Evolutionary conservation across 2,329 filamentous ascomycete genomes (phyloP), one percentile per base, ranked within the genome.

Genomic region (Fusarium verrucosum): DNA sequence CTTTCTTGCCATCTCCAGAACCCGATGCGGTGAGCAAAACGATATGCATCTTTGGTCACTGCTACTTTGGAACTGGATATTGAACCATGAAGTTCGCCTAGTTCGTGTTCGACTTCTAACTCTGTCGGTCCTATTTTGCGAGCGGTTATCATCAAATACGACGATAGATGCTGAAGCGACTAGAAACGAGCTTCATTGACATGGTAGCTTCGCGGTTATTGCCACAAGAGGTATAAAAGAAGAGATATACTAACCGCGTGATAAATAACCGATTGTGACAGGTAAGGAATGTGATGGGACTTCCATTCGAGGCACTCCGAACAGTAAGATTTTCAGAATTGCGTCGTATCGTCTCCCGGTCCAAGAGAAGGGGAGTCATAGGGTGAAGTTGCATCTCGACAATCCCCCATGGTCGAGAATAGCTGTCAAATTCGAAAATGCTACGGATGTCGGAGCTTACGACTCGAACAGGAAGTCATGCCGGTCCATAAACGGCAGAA

Each of bases 401-500:
- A 28, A 55, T 50, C 50, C 56, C 43, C 51, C 54, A 57, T 66
- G 25, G 33, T 65, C 52, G 33, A 68, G 58, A 65, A 67, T 55
- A 68, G 41, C 55, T 54, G 32, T 49, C 54, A 40, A 52, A 53
- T 57, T 42, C 46, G 33, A 53, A 35, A 58, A 52, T 36, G 38
- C 58, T 50, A 59, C 57, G 43, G 44, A 50, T 32, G 37, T 30
- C 65, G 62, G 64, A 51, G 26, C 46, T 26, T 33, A 22, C 25
- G 14, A 50, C 56, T 37, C 17, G 19, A 61, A 61, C 14, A 47
- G 58, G 58, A 55, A 61, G 42, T 35, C 26, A 61, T 47, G 45
- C 50, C 51, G 55, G 43, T 59, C 69, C 54, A 17, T 44, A 65
- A 58, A 51, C 26, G 60, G 69, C 17, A 66, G 64, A 71, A 52